Evolutionary conservation across 1,139 yeast genomes (phyloP).

Genomic region (Diutina pseudorugosa): DNA sequence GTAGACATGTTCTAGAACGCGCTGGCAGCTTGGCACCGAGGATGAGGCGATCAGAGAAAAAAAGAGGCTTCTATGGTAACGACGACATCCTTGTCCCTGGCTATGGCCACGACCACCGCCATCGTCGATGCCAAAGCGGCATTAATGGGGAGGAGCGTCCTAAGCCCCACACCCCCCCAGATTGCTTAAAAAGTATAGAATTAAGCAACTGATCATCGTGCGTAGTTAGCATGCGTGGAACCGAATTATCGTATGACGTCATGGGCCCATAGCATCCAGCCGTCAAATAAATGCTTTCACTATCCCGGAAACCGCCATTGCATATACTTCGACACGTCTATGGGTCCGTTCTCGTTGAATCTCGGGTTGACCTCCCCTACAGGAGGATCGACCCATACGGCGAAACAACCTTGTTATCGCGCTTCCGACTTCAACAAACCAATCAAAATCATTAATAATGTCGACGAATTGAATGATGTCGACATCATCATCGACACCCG

Average conservation of each 20-base stretch:
- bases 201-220: not conserved
- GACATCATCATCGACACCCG: constrained; percentile 1
- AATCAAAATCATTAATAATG: not conserved
- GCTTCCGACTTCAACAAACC: not conserved
- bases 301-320: not conserved
- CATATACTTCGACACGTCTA: not conserved
- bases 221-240: not conserved
- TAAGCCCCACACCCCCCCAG: not conserved
- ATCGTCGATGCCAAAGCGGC: too few relatives aligned
- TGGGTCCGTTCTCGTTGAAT: not conserved
- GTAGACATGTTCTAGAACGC: not conserved
- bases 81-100: too few relatives aligned
- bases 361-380: not conserved
- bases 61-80: too few relatives aligned
- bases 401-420: not conserved
- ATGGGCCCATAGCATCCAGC: not conserved
- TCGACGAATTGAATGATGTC: not conserved
- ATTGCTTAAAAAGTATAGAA: not conserved
- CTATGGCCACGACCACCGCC: not conserved
- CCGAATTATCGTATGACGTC: not conserved
- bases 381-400: not conserved
- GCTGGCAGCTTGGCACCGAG: not conserved
- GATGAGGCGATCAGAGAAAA: too few relatives aligned
- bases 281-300: not conserved
- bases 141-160: too few relatives aligned